Evolutionary conservation across 371 early-diverging fungal species (phyloP), one percentile per base, ranked within the genome.

Genomic region (Coemansia sp.): DNA sequence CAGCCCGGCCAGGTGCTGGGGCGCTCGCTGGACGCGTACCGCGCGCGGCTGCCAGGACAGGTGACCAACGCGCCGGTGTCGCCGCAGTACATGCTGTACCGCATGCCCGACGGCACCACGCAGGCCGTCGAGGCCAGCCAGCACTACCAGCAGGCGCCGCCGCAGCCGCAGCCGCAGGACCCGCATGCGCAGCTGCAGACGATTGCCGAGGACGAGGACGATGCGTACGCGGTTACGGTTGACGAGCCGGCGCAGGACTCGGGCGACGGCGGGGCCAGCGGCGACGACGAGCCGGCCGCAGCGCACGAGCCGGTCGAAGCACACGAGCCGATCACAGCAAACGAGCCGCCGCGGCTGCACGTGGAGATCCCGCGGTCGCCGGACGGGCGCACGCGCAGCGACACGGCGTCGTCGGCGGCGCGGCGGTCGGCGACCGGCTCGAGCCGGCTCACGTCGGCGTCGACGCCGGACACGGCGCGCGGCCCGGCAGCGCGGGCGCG

Each of bases 1-100:
- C 75, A 75, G 67, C 76, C 76, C 0, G 76, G 76, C 10, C 73
- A 75, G 57, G 76, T 75, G 3, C 72, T 75, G 4, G 76, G 76
- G 2, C 61, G 76, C 47, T 39, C 67, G 14, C 42, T 75, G 16
- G 71, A 70, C 52, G 26, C 67, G 34, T 75, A 71, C 43, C 76
- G 76, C 55, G 45, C 76, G 39, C 67, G 76, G 20, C 6, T 69
- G 34, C 11, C 72, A 0, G 65, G 57, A 20, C 20, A 20, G 20
- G 20, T 20, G 20, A 20, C 57, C 20, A 16, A 26, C 31, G 13
- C 50, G 10, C 7, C 68, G 2, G 48, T 16, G 1, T 2, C 65
- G 14, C 39, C 67, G 2, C 76, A 75, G 58, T 75, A 75, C 61
- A 63, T 67, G 72, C 45, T 69, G 20, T 75, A 75, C 43, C 67